Base-by-base conservation (phyloP, 352 stramenopile genomes). In the Pythium dissimile region DNA sequence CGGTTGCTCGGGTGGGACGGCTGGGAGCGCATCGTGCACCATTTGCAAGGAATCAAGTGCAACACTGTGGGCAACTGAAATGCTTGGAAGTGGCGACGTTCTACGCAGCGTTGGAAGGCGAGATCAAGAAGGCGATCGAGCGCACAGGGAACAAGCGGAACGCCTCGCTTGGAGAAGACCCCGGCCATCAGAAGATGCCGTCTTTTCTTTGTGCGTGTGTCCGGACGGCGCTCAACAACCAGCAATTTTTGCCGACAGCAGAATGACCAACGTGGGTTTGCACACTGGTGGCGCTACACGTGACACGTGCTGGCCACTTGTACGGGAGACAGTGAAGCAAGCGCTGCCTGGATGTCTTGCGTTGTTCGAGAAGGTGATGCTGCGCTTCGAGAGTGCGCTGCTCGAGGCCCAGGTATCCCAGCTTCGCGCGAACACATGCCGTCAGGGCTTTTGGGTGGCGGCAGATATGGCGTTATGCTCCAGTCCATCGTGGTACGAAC, bases 271-370 rank as follows among this genome's bases (percentile, higher is more conserved):
- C 41, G 76, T 84, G 15, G 74, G 72, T 1, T 56, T 68, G 11
- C 76, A 89, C 42, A 86, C 73, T 6, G 75, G 75, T 16, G 67
- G 67, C 0, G 42, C 46, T 31, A 28, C 51, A 6, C 70, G 75
- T n/a, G 72, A 75, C 34, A 86, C 72, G 3, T 85, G 78, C 39
- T 89, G 76, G 79, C 46, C 76, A 7, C 48, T 89, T 13, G 76
- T 89, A 8, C 48, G 64, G 2, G 62, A 54, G 1, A 58, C 56
- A 2, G 49, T 87, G 20, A 49, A 43, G 12, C 63, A 73, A 10
- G 72, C 75, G 11, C 26, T 88, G 18, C 69, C 58, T 21, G 71
- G 64, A 13, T 59, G 44, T 12, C 38, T 20, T 15, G 52, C 51
- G 3, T 30, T 89, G 16, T 73, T 73, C 18, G 60, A 66, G 0